phyloP scores from a whole-genome alignment of 768 basidiomycete species.

The Suillus spraguei region DNA sequence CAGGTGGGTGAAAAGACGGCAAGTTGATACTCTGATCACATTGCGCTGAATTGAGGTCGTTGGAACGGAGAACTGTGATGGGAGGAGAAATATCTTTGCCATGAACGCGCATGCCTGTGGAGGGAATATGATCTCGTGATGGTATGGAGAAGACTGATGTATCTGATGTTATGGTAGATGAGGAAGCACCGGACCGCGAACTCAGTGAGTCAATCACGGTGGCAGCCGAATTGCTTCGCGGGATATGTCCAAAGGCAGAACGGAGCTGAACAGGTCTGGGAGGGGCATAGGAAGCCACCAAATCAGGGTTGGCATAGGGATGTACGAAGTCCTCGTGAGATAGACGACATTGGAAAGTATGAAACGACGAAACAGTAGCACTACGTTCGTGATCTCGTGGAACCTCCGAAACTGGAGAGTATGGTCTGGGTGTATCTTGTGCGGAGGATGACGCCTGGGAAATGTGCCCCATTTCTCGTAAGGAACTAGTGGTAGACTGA shows the following conservation, averaged over 20 bases:
- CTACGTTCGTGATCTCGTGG: constrained; percentile 16
- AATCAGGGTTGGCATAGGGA: constrained; percentile 82
- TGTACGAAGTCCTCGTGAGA: constrained; percentile 48
- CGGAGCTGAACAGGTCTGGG: constrained; percentile 31
- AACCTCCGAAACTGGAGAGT: constrained; percentile 19
- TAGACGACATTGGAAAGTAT: constrained; percentile 38
- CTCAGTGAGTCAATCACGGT: constrained; percentile 52
- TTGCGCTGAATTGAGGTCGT: constrained; percentile 27
- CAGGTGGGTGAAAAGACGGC: constrained; percentile 33
- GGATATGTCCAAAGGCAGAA: constrained; percentile 34
- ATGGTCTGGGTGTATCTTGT: constrained; percentile 10
- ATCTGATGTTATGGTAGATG: constrained; percentile 38
- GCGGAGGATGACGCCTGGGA: constrained; percentile 2
- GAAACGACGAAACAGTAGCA: constrained; percentile 22
- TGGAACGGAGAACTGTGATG: constrained; percentile 40
- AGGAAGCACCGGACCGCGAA: constrained; percentile 37
- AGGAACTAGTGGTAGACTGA: constrained; percentile 12
- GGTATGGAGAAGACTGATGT: constrained; percentile 30
- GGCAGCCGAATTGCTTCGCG: constrained; percentile 51
- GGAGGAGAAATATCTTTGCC: constrained; percentile 62
- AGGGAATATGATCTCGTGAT: constrained; percentile 19
- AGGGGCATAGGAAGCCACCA: constrained; percentile 45
- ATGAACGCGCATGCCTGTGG: constrained; percentile 31
- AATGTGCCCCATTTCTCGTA: constrained; percentile 14
- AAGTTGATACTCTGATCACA: constrained; percentile 33